These are phyloP conservation scores for Diplocarpon mali DNA, from an alignment of 2,329 filamentous ascomycete species.

Conservation along the genomic window DNA sequence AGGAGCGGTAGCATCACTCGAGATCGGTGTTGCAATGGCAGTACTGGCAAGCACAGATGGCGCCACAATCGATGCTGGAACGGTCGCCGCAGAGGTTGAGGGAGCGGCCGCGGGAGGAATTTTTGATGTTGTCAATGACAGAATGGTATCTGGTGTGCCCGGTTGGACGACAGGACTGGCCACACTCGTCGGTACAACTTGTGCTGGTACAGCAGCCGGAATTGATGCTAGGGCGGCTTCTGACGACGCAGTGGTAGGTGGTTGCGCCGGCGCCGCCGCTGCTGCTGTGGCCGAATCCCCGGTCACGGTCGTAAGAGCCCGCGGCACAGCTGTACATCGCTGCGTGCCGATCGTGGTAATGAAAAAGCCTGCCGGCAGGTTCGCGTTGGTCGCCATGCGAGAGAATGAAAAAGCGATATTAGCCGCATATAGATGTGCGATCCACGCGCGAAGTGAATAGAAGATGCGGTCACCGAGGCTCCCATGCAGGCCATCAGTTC, in stretches of 20 bases:
- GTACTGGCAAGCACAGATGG: neutral
- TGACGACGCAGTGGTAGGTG: conserved; percentile 3
- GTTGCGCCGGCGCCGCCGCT: conserved; percentile 6
- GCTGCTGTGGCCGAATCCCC: conserved; percentile 9
- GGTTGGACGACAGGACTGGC: conserved; percentile 1
- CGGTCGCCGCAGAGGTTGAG: neutral
- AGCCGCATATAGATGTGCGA: conserved; percentile 16
- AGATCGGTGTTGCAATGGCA: no score
- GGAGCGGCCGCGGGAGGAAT: conserved; percentile 9
- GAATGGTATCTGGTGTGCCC: conserved; percentile 1
- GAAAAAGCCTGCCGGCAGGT: conserved; percentile 36
- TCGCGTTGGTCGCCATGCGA: conserved; percentile 31
- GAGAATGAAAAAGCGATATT: conserved; percentile 20
- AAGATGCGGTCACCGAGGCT: no score
- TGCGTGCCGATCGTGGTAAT: conserved; percentile 39
- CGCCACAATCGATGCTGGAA: no score
- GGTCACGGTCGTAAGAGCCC: conserved; percentile 19
- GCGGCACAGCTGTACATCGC: conserved; percentile 44
- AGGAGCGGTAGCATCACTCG: no score
- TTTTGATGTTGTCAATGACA: conserved; percentile 8
- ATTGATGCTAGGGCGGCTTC: conserved; percentile 1
- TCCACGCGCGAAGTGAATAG: neutral
- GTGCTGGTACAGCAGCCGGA: neutral
- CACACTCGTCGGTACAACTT: conserved; percentile 2
- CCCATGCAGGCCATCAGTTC: no score